Conservation (phyloP, 129 eudicot genomes). For the Rutidosis leptorrhynchoides region DNA sequence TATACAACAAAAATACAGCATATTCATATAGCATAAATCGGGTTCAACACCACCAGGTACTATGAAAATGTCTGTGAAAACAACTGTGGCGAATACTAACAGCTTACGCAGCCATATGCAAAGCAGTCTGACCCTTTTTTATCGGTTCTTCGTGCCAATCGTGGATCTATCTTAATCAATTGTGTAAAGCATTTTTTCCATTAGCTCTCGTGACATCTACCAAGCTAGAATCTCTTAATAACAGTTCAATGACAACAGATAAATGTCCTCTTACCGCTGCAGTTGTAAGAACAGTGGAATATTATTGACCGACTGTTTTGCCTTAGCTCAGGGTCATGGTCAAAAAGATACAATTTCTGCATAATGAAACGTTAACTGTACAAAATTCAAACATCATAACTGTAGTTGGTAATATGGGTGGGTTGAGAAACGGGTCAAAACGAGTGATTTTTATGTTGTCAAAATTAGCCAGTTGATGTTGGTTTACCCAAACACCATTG, state of each 20-base stretch:
- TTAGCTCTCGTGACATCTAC: constrained; percentile 53
- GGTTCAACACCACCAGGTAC: constrained; percentile 40
- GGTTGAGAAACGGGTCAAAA: background rate
- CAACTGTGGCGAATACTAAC: constrained; percentile 53
- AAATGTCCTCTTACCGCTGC: constrained; percentile 67
- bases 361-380: constrained; percentile 10
- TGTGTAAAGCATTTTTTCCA: constrained; percentile 72
- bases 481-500: background rate
- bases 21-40: constrained; percentile 50
- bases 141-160: constrained; percentile 58
- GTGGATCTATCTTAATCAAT: constrained; percentile 55
- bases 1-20: background rate
- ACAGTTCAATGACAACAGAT: constrained; percentile 51
- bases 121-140: constrained; percentile 79
- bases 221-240: constrained; percentile 48
- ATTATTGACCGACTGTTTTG: constrained; percentile 58
- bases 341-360: constrained; percentile 57
- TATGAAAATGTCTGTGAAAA: constrained; percentile 36
- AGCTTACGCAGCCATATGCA: constrained; percentile 85
- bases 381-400: constrained; percentile 6
- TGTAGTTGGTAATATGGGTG: background rate
- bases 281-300: constrained; percentile 63
- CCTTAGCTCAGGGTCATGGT: constrained; percentile 55
- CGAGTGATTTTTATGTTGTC: background rate
- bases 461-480: background rate